Evolutionary conservation across 352 stramenopile genomes (phyloP).

Genomic region (Phytophthora constricta): DNA sequence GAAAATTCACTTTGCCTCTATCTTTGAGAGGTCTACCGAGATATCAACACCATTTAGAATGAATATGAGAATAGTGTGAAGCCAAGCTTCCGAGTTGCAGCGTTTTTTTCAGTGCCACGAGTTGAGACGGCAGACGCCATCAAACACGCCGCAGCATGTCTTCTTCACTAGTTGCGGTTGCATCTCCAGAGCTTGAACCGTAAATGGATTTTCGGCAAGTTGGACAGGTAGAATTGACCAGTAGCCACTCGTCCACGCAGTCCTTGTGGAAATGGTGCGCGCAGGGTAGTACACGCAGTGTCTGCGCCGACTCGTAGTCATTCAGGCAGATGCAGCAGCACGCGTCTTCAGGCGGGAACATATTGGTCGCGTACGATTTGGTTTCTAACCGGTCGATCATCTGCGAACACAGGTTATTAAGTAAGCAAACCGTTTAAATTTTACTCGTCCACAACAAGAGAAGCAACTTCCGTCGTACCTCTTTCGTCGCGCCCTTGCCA

Average conservation of each 20-base stretch:
- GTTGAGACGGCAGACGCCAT: slow-evolving; percentile 13
- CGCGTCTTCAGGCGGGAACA: slow-evolving; percentile 82
- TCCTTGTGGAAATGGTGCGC: slow-evolving; percentile 95
- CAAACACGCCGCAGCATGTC: slow-evolving; percentile 71
- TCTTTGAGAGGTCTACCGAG: slow-evolving; percentile 14
- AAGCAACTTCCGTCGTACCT: no score
- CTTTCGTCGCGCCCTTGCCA: slow-evolving; percentile 84
- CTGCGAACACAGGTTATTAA: slow-evolving; percentile 35
- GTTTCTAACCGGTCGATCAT: slow-evolving; percentile 72
- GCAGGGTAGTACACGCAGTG: slow-evolving; percentile 94
- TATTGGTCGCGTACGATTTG: slow-evolving; percentile 60
- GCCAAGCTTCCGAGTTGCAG: slow-evolving; percentile 13
- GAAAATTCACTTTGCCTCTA: slow-evolving; percentile 7
- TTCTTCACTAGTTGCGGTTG: slow-evolving; percentile 50
- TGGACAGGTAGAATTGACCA: slow-evolving; percentile 88
- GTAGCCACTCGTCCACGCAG: slow-evolving; percentile 90
- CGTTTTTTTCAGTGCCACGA: slow-evolving; percentile 13
- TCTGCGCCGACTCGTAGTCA: slow-evolving; percentile 88
- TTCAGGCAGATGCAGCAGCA: slow-evolving; percentile 94
- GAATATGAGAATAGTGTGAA: slow-evolving; percentile 14
- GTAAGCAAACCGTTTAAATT: not conserved
- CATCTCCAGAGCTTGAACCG: slow-evolving; percentile 29
- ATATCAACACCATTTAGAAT: slow-evolving; percentile 33
- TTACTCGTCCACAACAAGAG: no score
- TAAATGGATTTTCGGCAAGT: slow-evolving; percentile 90